Conservation (phyloP, 441 rosid species). For the Capsella rubella region DNA sequence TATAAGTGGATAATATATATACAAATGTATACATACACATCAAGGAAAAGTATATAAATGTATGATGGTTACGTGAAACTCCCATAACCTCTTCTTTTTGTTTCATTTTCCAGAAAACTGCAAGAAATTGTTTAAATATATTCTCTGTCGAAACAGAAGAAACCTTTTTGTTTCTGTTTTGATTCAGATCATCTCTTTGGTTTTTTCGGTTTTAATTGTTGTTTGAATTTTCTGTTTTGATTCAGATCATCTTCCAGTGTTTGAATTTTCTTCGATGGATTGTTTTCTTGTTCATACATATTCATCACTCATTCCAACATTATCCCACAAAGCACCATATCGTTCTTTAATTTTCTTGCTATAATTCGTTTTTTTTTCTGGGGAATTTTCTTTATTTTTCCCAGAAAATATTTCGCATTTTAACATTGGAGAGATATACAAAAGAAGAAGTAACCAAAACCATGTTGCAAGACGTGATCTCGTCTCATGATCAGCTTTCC, state of each 20-base stretch:
- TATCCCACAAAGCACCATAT: slow-evolving; percentile 26
- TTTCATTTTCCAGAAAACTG: slow-evolving; percentile 27
- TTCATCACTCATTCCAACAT: slow-evolving; percentile 28
- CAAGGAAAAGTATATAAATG: slow-evolving; percentile 32
- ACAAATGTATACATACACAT: slow-evolving; percentile 29
- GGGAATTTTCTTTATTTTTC: slow-evolving; percentile 36
- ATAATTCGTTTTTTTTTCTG: neutral
- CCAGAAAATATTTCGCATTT: slow-evolving; percentile 17
- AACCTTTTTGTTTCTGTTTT: neutral
- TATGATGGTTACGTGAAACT: slow-evolving; percentile 34
- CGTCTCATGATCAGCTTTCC: slow-evolving; percentile 57
- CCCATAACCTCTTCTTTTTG: slow-evolving; percentile 36
- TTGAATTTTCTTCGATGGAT: slow-evolving; percentile 29
- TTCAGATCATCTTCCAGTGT: slow-evolving; percentile 1
- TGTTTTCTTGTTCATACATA: slow-evolving; percentile 23
- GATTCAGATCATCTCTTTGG: slow-evolving; percentile 15
- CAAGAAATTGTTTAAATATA: slow-evolving; percentile 15
- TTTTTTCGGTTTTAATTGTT: slow-evolving; percentile 17
- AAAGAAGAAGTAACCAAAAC: slow-evolving; percentile 12
- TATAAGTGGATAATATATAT: neutral
- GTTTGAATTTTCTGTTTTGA: slow-evolving; percentile 1
- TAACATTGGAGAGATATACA: slow-evolving; percentile 15
- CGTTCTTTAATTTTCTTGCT: slow-evolving; percentile 15
- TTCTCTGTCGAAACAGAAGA: slow-evolving; percentile 29
- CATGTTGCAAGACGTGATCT: slow-evolving; percentile 73